Conservation (phyloP, 352 stramenopile species). For the Pythium sukuiense region DNA sequence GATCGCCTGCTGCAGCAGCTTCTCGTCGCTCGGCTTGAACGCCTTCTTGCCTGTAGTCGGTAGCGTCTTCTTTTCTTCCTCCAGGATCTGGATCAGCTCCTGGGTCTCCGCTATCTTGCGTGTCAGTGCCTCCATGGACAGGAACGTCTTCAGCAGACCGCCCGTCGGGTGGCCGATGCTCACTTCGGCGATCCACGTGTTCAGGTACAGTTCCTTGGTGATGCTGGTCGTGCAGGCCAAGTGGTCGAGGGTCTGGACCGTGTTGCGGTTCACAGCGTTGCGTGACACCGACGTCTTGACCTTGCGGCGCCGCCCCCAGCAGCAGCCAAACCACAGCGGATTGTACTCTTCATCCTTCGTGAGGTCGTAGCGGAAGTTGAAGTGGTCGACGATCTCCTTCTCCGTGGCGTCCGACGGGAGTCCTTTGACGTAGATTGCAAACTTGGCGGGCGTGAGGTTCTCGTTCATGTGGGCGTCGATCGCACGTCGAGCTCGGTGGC, state of each 20-base stretch:
- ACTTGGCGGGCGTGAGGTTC: constrained; percentile 82
- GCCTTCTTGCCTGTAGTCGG: not conserved
- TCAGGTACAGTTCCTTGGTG: constrained; percentile 65
- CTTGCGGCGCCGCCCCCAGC: constrained; percentile 54
- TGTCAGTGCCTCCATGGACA: constrained; percentile 71
- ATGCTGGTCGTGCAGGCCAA: constrained; percentile 40
- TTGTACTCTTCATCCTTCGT: constrained; percentile 64
- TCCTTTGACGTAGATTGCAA: constrained; percentile 72
- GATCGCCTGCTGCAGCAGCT: constrained; percentile 17
- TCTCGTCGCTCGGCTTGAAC: constrained; percentile 28
- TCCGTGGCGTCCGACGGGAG: constrained; percentile 66
- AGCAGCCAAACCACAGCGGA: constrained; percentile 63
- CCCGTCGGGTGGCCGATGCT: constrained; percentile 76
- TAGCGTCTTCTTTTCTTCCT: constrained; percentile 41
- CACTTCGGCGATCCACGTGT: constrained; percentile 88
- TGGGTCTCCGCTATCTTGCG: constrained; percentile 57
- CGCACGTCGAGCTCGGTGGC: constrained; percentile 35
- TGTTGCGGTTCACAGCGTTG: constrained; percentile 40
- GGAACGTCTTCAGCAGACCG: constrained; percentile 65
- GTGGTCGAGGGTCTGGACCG: constrained; percentile 71
- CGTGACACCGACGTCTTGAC: constrained; percentile 47
- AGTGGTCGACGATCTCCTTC: constrained; percentile 70
- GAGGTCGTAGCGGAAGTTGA: constrained; percentile 73
- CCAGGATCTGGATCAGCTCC: constrained; percentile 50
- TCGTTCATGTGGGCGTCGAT: constrained; percentile 76